Evolutionary conservation across 306 rosid genomes (phyloP), one percentile per base, ranked within the genome.

Genomic region (Senna tora): DNA sequence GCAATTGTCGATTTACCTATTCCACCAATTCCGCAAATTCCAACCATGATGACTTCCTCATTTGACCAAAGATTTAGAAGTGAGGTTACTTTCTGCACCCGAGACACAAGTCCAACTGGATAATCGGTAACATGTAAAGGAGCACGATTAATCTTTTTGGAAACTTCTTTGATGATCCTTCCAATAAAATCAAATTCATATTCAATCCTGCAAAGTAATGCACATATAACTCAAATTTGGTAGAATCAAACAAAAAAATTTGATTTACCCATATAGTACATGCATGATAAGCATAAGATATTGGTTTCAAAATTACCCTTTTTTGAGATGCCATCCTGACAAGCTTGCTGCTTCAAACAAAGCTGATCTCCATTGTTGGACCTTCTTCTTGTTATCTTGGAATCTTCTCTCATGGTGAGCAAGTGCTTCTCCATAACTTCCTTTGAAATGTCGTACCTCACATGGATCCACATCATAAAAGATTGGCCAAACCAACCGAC

Each of bases 21-120:
- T 15, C 66, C 75, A 9, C 65, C 65, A 14, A n/a, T 41, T 4
- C 77, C 77, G 5, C 6, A 33, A 6, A 62, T 64, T 14, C 71
- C 77, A 4, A 62, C 19, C 71, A 63, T 73, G 3, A 6, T 45
- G 12, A 14, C 50, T 15, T 8, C 15, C 4, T 62, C 12, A 0
- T 9, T 5, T 7, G 42, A 50, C 16, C n/a, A 45, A 5, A 49
- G 3, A 15, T 62, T 30, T 25, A 73, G 5, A 36, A 50, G 53
- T 8, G 64, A 49, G 12, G 1, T 52, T 9, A 73, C 71, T 52
- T 73, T 2, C 4, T 17, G 9, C 4, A 62, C 52, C 0, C 41
- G 71, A 34, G 77, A 8, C 17, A 61, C 71, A 2, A 73, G 38
- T 9, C 71, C 78, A 63, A 73, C 43, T 14, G 54, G 71, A 5